Base-by-base conservation (phyloP, 106 monocot genomes). In the Apostasia ramifera region DNA sequence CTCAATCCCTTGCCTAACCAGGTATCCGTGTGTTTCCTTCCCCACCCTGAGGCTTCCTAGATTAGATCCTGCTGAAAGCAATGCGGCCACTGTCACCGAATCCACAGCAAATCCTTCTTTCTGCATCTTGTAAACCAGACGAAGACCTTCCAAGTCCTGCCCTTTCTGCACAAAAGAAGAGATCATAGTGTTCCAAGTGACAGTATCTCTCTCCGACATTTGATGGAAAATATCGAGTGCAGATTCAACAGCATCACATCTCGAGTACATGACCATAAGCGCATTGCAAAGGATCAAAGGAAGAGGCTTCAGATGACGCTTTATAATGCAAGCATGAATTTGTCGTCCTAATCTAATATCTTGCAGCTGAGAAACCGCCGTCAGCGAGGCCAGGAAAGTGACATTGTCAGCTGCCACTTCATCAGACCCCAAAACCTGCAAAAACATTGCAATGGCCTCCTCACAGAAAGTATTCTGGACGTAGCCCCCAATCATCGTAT, bases 121-220 rank as follows among this genome's bases (percentile, higher is more conserved):
- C 63, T 81, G 86, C 97, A 98, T 98, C 79, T 92, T 79, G 57
- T 71, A 80, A 42, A 78, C 81, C 39, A 98, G 75, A 50, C 83
- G 13, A 44, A 98, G 45, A 1, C 89, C 93, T 82, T 98, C 93
- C 40, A 69, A 74, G 75, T 98, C 70, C 42, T 81, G 68, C 15
- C 70, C 81, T 67, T 93, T 92, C 83, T 98, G 97, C 58, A 98
- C 85, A 64, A 92, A 76, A 55, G 81, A 66, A 40, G 90, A 83
- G 42, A 93, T 62, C 92, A 98, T 90, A 56, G 97, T 98, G 70
- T 98, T 98, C 97, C 97, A 98, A 39, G 89, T 83, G 63, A 98
- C 82, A 5, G 82, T 50, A 72, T 98, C 97, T 79, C 80, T 84
- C 76, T 85, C 70, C 1, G 63, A 44, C 81, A 87, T 90, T 66